phyloP scores from a whole-genome alignment of 2,329 filamentous ascomycete species.

The Ascochyta koolunga region DNA sequence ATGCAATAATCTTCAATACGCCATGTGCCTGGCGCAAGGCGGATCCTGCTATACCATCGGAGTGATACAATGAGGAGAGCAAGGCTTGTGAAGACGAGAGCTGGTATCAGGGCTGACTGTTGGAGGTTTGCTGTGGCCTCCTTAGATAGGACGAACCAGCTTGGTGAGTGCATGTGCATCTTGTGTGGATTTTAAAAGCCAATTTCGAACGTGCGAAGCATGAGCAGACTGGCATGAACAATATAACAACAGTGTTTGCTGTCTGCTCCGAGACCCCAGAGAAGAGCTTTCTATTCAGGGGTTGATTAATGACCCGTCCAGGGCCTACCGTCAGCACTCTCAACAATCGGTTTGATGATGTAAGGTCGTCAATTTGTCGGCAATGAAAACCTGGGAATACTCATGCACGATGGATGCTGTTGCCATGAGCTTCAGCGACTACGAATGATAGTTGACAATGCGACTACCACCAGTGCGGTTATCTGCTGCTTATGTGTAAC shows the following conservation, averaged over 20 bases:
- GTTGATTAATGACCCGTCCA: not conserved
- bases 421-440: not conserved
- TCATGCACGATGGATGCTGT: not conserved
- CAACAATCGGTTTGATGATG: not conserved
- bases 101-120: slow-evolving; percentile 31
- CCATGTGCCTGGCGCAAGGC: slow-evolving; percentile 18
- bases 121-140: slow-evolving; percentile 31
- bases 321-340: not conserved
- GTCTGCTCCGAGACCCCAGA: not conserved
- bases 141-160: slow-evolving; percentile 32
- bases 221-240: not conserved
- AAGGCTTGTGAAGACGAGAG: slow-evolving; percentile 32
- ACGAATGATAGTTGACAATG: not conserved
- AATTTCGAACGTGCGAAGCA: not conserved
- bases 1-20: slow-evolving; percentile 38
- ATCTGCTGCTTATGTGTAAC: not conserved
- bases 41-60: slow-evolving; percentile 37
- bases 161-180: slow-evolving; percentile 28
- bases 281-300: not conserved
- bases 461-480: not conserved
- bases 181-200: not conserved
- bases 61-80: slow-evolving; percentile 31
- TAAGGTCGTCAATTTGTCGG: not conserved
- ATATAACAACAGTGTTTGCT: not conserved
- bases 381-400: not conserved